Conservation (phyloP, 1,284 basidiomycete genomes). For the Anthracocystis setariae region DNA sequence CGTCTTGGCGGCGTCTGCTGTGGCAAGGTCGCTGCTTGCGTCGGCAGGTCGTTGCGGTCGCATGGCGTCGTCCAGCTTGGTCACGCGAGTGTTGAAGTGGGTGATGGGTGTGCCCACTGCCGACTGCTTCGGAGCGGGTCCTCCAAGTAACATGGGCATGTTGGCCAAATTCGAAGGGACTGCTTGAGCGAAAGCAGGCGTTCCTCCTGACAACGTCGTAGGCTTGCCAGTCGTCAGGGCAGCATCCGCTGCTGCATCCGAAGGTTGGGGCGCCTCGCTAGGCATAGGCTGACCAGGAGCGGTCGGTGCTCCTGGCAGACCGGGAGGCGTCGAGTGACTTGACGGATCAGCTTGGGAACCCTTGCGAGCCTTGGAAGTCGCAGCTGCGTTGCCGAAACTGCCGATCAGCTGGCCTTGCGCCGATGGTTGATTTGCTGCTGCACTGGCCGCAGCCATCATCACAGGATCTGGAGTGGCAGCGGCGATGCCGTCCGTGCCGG, state of each 20-base stretch:
- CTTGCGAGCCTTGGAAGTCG: conserved; percentile 22
- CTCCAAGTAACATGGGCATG: conserved; percentile 65
- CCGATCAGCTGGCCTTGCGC: conserved; percentile 43
- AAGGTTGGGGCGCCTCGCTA: conserved; percentile 25
- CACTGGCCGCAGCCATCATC: conserved; percentile 43
- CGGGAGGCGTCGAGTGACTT: conserved; percentile 9
- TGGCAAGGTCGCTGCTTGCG: conserved; percentile 12
- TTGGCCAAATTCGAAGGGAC: conserved; percentile 62
- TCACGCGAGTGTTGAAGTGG: conserved; percentile 75
- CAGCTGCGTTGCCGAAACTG: conserved; percentile 20
- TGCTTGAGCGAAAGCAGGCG: conserved; percentile 35
- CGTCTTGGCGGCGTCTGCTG: conserved; percentile 17
- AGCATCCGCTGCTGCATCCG: conserved; percentile 35
- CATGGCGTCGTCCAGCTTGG: conserved; percentile 70
- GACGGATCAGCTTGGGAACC: conserved; percentile 17
- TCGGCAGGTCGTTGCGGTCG: conserved; percentile 72
- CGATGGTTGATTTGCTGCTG: conserved; percentile 29
- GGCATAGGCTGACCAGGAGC: conserved; percentile 7
- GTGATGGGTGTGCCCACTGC: conserved; percentile 71
- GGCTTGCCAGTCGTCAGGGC: conserved; percentile 48
- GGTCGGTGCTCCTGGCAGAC: conserved; percentile 1
- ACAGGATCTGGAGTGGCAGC: conserved; percentile 30
- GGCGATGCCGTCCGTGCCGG: conserved; percentile 22
- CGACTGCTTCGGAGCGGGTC: conserved; percentile 61
- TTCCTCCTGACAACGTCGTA: conserved; percentile 28